Conservation (phyloP, 139 green algal genomes). For the Chlorella sp. region DNA sequence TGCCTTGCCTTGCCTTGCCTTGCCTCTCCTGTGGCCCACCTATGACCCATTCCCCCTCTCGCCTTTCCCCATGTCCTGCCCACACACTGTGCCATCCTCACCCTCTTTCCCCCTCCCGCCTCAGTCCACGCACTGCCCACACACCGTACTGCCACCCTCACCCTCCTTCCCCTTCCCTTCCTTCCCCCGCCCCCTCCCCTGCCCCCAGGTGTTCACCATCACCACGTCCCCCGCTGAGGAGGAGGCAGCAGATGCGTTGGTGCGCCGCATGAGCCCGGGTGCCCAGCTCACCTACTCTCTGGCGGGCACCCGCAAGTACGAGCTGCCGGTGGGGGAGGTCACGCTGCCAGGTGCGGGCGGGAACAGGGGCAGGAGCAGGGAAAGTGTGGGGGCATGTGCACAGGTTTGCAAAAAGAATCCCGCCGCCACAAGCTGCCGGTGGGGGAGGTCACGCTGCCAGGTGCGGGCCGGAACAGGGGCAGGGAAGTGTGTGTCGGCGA, state of each 20-base stretch:
- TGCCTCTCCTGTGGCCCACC: neutral
- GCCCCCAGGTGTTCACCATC: conserved; percentile 79
- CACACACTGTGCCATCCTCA: too few species aligned
- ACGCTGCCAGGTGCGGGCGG: conserved; percentile 28
- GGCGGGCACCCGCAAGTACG: conserved; percentile 81
- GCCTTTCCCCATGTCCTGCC: too few species aligned
- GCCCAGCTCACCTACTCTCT: conserved; percentile 78
- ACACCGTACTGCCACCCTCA: neutral
- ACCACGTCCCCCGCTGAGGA: conserved; percentile 69
- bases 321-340: conserved; percentile 67
- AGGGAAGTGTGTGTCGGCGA: neutral
- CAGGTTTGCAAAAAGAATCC: too few species aligned
- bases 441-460: conserved; percentile 50
- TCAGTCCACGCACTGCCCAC: too few species aligned
- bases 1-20: neutral
- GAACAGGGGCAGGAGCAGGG: too few species aligned
- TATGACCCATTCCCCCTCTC: too few species aligned
- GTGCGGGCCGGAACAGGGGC: neutral
- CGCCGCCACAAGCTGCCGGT: conserved; percentile 71
- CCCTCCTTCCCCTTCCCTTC: neutral
- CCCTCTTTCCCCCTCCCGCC: too few species aligned
- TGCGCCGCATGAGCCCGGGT: conserved; percentile 55
- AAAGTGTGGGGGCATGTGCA: too few species aligned
- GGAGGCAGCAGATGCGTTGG: conserved; percentile 52
- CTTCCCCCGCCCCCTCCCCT: neutral